A percentile compares a stretch with the other conserved stretches of the same genome.
phyloP scores from a whole-genome alignment of 2,329 filamentous ascomycete genomes.

The Neofusicoccum parvum region DNA sequence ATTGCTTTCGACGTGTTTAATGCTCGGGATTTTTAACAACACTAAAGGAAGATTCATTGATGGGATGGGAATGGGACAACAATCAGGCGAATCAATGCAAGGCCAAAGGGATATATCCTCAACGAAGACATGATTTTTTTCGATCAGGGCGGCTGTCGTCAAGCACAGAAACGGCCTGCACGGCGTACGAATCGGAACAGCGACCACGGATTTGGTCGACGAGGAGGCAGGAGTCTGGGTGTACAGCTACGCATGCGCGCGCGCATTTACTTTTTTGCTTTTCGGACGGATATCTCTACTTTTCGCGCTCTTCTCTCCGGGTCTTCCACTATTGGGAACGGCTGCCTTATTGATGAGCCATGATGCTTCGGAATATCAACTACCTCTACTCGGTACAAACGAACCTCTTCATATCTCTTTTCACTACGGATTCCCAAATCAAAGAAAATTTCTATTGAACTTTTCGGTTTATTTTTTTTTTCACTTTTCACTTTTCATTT shows the following conservation, averaged over 20 bases:
- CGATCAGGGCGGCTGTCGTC: constrained; percentile 10
- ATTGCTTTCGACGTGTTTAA: not conserved
- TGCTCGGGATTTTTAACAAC: not conserved
- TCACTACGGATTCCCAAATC: not conserved
- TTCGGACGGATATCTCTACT: not conserved
- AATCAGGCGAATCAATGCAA: not conserved
- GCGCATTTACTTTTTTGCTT: not conserved
- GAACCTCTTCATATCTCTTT: not conserved
- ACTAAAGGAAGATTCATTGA: not conserved
- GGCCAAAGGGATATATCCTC: not conserved
- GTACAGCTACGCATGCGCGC: not conserved
- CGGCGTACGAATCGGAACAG: not conserved
- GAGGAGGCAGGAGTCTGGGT: not conserved
- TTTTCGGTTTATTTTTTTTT: not conserved
- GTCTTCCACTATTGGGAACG: not conserved
- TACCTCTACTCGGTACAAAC: not conserved
- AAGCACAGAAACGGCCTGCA: constrained; percentile 5
- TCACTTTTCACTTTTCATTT: not conserved
- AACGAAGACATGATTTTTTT: constrained; percentile 3
- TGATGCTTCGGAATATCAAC: not conserved
- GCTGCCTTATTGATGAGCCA: not conserved
- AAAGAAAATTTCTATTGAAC: not conserved
- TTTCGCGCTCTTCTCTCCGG: not conserved
- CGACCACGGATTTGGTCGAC: not conserved
- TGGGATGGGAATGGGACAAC: not conserved